Base-by-base conservation (phyloP, 2,329 filamentous ascomycete genomes). In the Cercospora zeae-maydis region DNA sequence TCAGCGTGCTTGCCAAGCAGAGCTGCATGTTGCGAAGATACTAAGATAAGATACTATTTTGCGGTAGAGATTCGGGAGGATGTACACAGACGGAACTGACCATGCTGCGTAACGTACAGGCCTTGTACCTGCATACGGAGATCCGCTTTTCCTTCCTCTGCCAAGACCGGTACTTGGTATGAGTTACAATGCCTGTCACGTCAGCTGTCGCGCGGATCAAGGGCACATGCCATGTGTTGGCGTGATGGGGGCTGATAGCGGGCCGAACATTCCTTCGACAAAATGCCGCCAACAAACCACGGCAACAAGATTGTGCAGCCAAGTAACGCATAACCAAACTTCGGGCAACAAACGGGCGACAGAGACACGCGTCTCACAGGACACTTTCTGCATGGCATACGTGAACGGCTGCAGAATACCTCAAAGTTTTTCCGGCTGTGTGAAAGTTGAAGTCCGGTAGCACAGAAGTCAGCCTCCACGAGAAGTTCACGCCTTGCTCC, bases 401-500 rank as follows among this genome's bases (percentile, higher is more conserved):
- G 54, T 57, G 37, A 21, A 16, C 2, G 21, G 42, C 42, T 30
- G 13, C 24, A 21, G 42, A 49, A 27, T 49, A 49, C 16, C 21
- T 49, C 42, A 49, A 27, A 49, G 42, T 24, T 27, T 14, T 49
- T 27, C 13, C 21, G 42, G 21, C 21, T 53, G 49, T 53, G 49
- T 8, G 36, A 21, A 55, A 34, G 33, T 14, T 13, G 21, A 55
- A 33, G 47, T 64, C 62, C 62, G 52, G 62, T 64, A 36, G 53
- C 62, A 64, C 62, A 52, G 49, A 58, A 42, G 39, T 59, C 53
- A 57, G 62, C 57, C 57, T 52, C 37, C 45, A 60, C 62, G 62
- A 64, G 58, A 64, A 64, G 16, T 33, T 45, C 16, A 51, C 14
- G 51, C 51, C 37, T 59, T 39, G 31, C 39, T 49, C 53, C 49